A percentile compares a stretch with the other conserved stretches of the same genome.
phyloP scores from a whole-genome alignment of 306 rosid genomes.

The barrel medic (Medicago truncatula) region MtrunA17r5.0-ANR NC_053044.1:43722001-43722500 shows the following conservation, averaged over 20 bases:
- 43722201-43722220: constrained; percentile 97
- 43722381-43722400: constrained; percentile 1
- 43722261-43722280: constrained; percentile 90
- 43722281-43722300: constrained; percentile 89
- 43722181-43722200: constrained; percentile 96
- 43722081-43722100: constrained; percentile 89
- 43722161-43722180: constrained; percentile 78
- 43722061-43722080: constrained; percentile 97
- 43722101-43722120: constrained; percentile 17
- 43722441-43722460: constrained; percentile 5
- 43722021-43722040: constrained; percentile 91
- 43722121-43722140: constrained; percentile 44
- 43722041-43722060: constrained; percentile 97
- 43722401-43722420: background rate
- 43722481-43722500: constrained; percentile 19
- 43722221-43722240: constrained; percentile 96
- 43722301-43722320: constrained; percentile 86
- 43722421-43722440: constrained; percentile 9
- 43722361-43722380: constrained; percentile 28
- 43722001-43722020: constrained; percentile 59
- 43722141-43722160: constrained; percentile 39
- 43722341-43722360: constrained; percentile 14
- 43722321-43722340: constrained; percentile 53
- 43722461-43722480: constrained; percentile 14
- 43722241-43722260: constrained; percentile 97